Base-by-base conservation (phyloP, 2,329 filamentous ascomycete genomes). In the Rutstroemia sp. region DNA sequence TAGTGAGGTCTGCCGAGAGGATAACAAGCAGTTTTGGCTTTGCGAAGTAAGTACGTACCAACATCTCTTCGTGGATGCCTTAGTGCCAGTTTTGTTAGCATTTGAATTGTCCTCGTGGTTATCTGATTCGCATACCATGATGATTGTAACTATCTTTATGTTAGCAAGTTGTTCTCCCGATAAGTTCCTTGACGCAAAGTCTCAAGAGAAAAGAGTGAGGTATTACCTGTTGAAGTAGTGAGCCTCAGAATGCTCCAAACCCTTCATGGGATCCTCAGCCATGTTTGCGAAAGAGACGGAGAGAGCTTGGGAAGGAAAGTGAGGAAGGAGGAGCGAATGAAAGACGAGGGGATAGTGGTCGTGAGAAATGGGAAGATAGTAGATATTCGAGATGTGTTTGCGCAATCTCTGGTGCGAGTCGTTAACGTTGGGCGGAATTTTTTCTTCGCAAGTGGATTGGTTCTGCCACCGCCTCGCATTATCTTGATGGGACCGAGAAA, bases 61-160 rank as follows among this genome's bases (percentile, higher is more conserved):
- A 79, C 92, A 96, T 96, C 77, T 96, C 92, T 79, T 96, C 92
- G 74, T 96, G 92, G 71, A 96, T 96, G 72, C 90, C 90, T 92
- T 64, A 54, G 61, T 52, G 59, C 59, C 57, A 63, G 61, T 54
- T n/a, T 45, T 8, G 64, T 67, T 73, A 73, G 71, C 67, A 58
- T 57, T 59, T 57, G 61, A 63, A 55, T 49, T 39, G 51, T 52
- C 67, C 62, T 27, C 47, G 42, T 56, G 41, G 52, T 7, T 23
- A 44, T 21, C 46, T 34, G 42, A 25, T 59, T 58, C 62, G 77
- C 77, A 73, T 85, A 92, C 92, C 92, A 81, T 97, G 92, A 76
- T 97, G 94, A 74, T 97, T 95, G 74, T 97, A 97, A 75, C 92
- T 96, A 72, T 58, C 34, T 27, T 55, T 55, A 59, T 57, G 58